Base-by-base conservation (phyloP, 768 basidiomycete species). In the Suillus luteus region DNA sequence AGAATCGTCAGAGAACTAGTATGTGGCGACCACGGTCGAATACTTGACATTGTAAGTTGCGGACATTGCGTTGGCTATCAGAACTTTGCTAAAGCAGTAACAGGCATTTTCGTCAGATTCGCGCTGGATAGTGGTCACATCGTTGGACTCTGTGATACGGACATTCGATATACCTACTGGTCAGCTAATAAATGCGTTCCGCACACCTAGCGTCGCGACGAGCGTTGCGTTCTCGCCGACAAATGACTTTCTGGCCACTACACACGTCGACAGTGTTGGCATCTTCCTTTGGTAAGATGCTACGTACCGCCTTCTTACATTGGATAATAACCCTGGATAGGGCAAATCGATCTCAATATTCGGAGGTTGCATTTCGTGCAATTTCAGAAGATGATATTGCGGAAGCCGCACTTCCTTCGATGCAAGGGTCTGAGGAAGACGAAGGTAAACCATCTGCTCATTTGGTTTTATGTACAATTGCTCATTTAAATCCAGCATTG, bases 141-240 rank as follows among this genome's bases (percentile, higher is more conserved):
- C 96, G 10, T 79, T 97, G 46, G 97, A 99, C 75, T 93, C 93
- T 0, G 82, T 91, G 60, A 93, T 99, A 69, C 86, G 97, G 37
- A 99, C 96, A 2, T 99, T 94, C 74, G 96, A 99, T 72, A 83
- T 99, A 31, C 96, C 97, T 1, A 94, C 95, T 19, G 95, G 96
- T 6, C 83, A 88, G 33, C 80, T 99, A 43, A 95, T 99, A 60
- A 95, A 99, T 70, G 93, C 88, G 0, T 99, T 99, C 81, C 84
- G 86, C 61, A 95, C 94, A 10, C 78, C 90, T 35, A 93, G 90
- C 68, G 85, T 96, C 31, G 93, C 96, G 6, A 96, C 93, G 0
- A 94, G 90, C 71, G 77, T 99, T 22, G 83, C 93, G 1, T 96
- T 99, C 75, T 98, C 96, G 2, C 97, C 97, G 0, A 90, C 94